These are phyloP conservation scores for Alternaria triticina DNA, from an alignment of 2,329 filamentous ascomycete genomes.

Conservation along the genomic window DNA sequence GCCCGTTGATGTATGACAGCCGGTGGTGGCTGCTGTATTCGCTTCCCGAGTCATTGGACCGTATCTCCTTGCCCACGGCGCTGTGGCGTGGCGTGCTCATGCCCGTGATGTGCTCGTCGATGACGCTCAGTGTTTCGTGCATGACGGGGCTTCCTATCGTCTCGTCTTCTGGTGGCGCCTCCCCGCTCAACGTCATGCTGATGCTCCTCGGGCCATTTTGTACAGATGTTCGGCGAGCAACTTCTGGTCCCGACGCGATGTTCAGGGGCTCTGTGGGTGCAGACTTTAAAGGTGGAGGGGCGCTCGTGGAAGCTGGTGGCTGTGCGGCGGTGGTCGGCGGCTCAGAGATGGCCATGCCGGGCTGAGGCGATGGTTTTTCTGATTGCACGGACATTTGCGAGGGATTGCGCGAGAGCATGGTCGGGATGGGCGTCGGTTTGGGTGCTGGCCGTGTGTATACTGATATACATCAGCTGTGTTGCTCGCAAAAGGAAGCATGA, in stretches of 20 bases:
- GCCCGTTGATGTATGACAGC: conserved; percentile 88
- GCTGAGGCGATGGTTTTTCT: conserved; percentile 13
- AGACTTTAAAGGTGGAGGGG: conserved; percentile 25
- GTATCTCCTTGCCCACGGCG: conserved; percentile 58
- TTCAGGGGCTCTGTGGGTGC: conserved; percentile 39
- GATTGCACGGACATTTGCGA: conserved; percentile 30
- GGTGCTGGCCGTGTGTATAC: conserved; percentile 69
- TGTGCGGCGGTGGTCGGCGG: conserved; percentile 16
- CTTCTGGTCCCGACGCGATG: conserved; percentile 18
- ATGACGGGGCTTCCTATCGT: conserved; percentile 76
- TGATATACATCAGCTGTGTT: conserved; percentile 41
- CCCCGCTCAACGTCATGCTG: conserved; percentile 44
- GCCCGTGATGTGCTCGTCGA: conserved; percentile 95
- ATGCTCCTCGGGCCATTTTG: conserved; percentile 39
- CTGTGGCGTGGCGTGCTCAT: conserved; percentile 69
- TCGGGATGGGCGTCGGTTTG: conserved; percentile 48
- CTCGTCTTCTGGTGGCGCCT: conserved; percentile 48
- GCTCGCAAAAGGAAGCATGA: not conserved
- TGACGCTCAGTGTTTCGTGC: conserved; percentile 93
- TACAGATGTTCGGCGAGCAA: conserved; percentile 25
- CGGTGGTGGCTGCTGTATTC: conserved; percentile 87
- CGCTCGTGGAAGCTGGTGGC: conserved; percentile 21
- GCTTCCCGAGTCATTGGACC: conserved; percentile 78
- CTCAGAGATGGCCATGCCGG: conserved; percentile 27
- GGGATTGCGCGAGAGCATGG: conserved; percentile 38